phyloP scores from a whole-genome alignment of 2,329 filamentous ascomycete genomes.

The Scedosporium apiospermum region DNA sequence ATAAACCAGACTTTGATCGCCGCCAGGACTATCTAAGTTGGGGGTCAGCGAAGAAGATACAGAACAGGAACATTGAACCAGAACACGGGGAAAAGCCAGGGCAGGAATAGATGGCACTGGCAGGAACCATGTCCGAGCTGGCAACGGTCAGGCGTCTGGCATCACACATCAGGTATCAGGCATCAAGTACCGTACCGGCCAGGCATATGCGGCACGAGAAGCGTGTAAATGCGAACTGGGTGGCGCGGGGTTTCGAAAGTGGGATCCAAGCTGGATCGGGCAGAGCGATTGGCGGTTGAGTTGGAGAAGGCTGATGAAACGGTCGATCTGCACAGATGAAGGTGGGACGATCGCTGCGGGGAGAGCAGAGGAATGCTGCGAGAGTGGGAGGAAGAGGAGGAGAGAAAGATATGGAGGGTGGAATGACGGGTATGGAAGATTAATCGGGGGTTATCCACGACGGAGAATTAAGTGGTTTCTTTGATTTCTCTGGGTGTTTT shows the following conservation, averaged over 20 bases:
- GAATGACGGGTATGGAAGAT: neutral
- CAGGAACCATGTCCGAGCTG: neutral
- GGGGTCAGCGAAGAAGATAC: neutral
- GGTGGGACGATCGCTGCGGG: neutral
- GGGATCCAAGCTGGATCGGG: neutral
- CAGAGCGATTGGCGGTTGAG: neutral
- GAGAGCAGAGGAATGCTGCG: neutral
- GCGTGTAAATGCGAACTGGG: conserved; percentile 1
- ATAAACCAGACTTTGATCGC: neutral
- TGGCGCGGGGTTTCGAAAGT: neutral
- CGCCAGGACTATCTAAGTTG: neutral
- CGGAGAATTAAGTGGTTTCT: neutral
- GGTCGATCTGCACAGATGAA: neutral
- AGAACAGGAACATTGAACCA: no score
- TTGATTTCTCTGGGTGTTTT: neutral
- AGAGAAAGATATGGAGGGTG: neutral
- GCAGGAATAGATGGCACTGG: neutral
- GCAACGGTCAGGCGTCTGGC: neutral
- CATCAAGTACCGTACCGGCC: neutral
- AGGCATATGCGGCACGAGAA: neutral
- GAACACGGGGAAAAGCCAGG: neutral
- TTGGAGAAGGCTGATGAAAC: neutral
- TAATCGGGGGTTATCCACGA: neutral
- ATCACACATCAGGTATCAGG: neutral
- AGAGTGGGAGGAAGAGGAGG: neutral